Evolutionary conservation across 306 rosid genomes (phyloP).

Genomic region (Delonix regia): DNA sequence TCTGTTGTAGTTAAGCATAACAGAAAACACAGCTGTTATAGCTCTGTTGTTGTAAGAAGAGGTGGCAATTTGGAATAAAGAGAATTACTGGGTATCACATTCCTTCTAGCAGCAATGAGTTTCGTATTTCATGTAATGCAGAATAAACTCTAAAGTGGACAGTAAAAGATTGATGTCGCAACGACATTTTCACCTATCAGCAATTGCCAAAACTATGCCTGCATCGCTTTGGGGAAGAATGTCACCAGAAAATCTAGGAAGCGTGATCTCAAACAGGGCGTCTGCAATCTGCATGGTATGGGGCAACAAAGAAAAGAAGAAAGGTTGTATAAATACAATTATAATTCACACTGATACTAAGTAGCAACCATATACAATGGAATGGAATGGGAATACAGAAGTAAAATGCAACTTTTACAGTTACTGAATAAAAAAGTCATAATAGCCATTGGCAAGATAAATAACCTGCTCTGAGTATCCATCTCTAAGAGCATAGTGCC

Average conservation of each 20-base stretch:
- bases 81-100: no score
- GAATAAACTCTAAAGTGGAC: slow-evolving; percentile 24
- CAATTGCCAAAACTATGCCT: slow-evolving; percentile 80
- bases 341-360: background rate
- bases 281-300: slow-evolving; percentile 70
- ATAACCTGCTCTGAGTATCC: slow-evolving; percentile 90
- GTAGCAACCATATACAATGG: slow-evolving; percentile 21
- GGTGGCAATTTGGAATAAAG: no score
- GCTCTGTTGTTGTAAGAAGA: no score
- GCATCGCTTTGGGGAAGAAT: slow-evolving; percentile 74
- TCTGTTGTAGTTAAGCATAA: no score
- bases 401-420: background rate
- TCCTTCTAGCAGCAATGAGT: slow-evolving; percentile 22
- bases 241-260: slow-evolving; percentile 97
- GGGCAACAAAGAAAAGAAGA: slow-evolving; percentile 23
- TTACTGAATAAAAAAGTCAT: slow-evolving; percentile 15
- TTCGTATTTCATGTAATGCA: background rate
- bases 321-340: slow-evolving; percentile 15
- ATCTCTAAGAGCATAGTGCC: slow-evolving; percentile 91
- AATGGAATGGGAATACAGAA: background rate
- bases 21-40: no score
- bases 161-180: slow-evolving; percentile 25
- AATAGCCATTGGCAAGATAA: slow-evolving; percentile 30
- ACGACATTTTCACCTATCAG: slow-evolving; percentile 69
- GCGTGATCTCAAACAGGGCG: slow-evolving; percentile 83